phyloP scores from a whole-genome alignment of 2,329 filamentous ascomycete species.

The Phyllosticta capitalensis region DNA sequence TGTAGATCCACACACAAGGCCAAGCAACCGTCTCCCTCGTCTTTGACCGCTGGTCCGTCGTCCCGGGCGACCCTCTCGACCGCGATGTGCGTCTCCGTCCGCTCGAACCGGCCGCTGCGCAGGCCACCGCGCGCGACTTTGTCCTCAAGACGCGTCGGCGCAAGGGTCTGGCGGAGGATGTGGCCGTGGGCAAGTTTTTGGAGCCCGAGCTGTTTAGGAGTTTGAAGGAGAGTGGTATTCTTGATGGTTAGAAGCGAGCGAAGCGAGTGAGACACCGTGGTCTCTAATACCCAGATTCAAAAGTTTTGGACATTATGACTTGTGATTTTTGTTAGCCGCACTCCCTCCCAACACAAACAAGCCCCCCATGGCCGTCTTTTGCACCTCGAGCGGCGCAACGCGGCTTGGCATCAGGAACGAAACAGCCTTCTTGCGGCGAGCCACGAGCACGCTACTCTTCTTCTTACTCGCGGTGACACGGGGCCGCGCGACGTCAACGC shows the following conservation, averaged over 20 bases:
- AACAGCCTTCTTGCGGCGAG: no score
- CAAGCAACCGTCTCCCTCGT: conserved; percentile 83
- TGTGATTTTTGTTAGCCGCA: no score
- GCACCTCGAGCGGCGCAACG: no score
- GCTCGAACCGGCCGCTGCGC: conserved; percentile 76
- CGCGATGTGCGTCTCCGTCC: conserved; percentile 72
- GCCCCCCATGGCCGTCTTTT: no score
- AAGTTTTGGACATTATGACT: no score
- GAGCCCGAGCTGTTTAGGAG: conserved; percentile 88
- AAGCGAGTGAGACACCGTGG: not conserved
- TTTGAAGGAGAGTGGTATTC: conserved; percentile 76
- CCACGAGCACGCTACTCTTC: no score
- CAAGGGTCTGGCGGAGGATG: conserved; percentile 92
- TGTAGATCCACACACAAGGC: conserved; percentile 78
- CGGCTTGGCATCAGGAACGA: no score
- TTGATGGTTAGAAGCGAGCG: conserved; percentile 41
- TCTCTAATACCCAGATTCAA: no score
- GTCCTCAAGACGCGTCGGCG: conserved; percentile 89
- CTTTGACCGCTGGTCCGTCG: conserved; percentile 93
- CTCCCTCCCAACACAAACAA: no score
- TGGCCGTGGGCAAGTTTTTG: conserved; percentile 90
- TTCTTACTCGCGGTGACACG: no score
- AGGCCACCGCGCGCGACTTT: conserved; percentile 89
- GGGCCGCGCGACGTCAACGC: no score
- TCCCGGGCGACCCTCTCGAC: conserved; percentile 91